These are phyloP conservation scores for Aspergillus pseudotamarii DNA, from an alignment of 2,329 filamentous ascomycete genomes.

Conservation along the genomic window DNA sequence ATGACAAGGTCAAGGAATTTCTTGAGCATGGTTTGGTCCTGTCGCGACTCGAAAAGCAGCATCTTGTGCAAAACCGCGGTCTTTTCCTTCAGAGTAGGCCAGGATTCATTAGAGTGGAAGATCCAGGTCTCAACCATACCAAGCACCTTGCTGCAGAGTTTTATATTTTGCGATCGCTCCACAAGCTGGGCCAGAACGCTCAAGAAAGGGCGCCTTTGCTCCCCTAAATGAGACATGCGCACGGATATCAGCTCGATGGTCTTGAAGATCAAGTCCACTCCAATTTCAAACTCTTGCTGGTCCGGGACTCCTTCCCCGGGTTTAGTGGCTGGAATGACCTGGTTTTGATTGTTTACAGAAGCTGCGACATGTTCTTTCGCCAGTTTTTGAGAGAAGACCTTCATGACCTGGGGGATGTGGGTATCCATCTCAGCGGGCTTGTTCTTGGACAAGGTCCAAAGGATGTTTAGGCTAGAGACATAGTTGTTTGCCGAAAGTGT, in stretches of 20 bases:
- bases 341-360: slow-evolving; percentile 59
- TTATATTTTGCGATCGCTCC: slow-evolving; percentile 86
- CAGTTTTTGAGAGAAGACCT: slow-evolving; percentile 86
- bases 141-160: slow-evolving; percentile 88
- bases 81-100: slow-evolving; percentile 97
- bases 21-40: slow-evolving; percentile 80
- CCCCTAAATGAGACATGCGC: slow-evolving; percentile 88
- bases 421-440: slow-evolving; percentile 86
- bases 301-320: slow-evolving; percentile 55
- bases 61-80: slow-evolving; percentile 99
- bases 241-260: slow-evolving; percentile 90
- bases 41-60: slow-evolving; percentile 87
- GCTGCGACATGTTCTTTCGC: slow-evolving; percentile 87
- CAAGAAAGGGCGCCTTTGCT: slow-evolving; percentile 88
- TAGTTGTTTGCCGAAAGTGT: slow-evolving; percentile 80
- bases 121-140: slow-evolving; percentile 96
- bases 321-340: slow-evolving; percentile 42
- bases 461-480: slow-evolving; percentile 84
- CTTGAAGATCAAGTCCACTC: slow-evolving; percentile 89
- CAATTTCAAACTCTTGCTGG: slow-evolving; percentile 80
- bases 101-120: slow-evolving; percentile 91
- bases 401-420: slow-evolving; percentile 87
- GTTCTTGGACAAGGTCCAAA: slow-evolving; percentile 87
- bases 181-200: slow-evolving; percentile 93
- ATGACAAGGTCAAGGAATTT: slow-evolving; percentile 97